Conservation (phyloP, 2,329 filamentous ascomycete genomes). For the Venturia aucupariae region DNA sequence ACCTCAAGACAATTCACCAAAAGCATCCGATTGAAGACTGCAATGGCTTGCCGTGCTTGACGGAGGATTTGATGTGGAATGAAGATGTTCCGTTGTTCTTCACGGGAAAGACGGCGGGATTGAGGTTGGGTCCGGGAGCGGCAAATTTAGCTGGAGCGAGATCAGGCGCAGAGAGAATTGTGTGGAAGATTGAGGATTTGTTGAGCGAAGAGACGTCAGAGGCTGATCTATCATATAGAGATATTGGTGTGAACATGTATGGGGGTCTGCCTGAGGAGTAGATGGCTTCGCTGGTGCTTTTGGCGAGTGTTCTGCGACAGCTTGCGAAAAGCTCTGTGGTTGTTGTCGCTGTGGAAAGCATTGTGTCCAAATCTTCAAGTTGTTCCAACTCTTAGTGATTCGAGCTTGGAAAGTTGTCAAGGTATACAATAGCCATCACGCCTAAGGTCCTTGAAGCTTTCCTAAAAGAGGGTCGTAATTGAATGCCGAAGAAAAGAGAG, state of each 20-base stretch:
- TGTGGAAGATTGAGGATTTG: conserved; percentile 40
- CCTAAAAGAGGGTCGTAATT: no score
- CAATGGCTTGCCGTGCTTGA: conserved; percentile 63
- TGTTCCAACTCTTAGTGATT: no score
- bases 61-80: conserved; percentile 67
- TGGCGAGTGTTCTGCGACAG: no score
- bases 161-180: conserved; percentile 62
- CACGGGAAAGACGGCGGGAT: conserved; percentile 56
- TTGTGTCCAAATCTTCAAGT: not conserved
- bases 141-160: conserved; percentile 67
- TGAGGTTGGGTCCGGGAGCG: conserved; percentile 63
- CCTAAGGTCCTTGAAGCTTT: no score
- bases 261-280: not conserved
- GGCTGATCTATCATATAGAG: not conserved
- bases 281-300: not conserved
- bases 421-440: no score
- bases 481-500: no score
- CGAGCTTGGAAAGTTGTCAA: no score
- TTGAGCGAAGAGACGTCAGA: not conserved
- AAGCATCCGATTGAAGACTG: conserved; percentile 53
- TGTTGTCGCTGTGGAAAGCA: not conserved
- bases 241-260: not conserved
- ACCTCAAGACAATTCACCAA: conserved; percentile 49
- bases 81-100: conserved; percentile 65
- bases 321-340: not conserved